phyloP scores from a whole-genome alignment of 2,329 filamentous ascomycete genomes.

The Endocalyx cinctus region DNA sequence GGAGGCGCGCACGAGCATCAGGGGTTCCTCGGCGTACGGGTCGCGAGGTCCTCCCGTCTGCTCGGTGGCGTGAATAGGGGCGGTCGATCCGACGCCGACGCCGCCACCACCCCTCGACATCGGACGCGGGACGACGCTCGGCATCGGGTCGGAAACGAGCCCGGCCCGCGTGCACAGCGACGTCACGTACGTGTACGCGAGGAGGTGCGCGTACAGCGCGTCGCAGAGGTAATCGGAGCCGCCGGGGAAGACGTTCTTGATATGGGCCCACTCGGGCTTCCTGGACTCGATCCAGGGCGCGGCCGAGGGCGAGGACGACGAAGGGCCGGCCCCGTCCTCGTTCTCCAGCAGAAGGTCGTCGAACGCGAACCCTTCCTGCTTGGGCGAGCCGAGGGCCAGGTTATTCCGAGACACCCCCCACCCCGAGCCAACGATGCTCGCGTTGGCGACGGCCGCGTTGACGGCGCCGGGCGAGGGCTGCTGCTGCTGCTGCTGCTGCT shows the following conservation, averaged over 20 bases:
- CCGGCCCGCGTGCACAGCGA: constrained; percentile 28
- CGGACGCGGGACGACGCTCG: constrained; percentile 15
- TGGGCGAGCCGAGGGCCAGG: constrained; percentile 8
- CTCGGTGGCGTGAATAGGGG: too few relatives aligned
- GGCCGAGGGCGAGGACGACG: neutral
- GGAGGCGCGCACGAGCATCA: constrained; percentile 10
- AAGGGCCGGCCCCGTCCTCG: neutral
- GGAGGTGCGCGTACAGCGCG: constrained; percentile 53
- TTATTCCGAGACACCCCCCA: constrained; percentile 8
- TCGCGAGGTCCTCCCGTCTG: too few relatives aligned
- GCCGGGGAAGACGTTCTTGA: constrained; percentile 48
- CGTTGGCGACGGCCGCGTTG: too few relatives aligned
- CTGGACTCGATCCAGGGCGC: constrained; percentile 7
- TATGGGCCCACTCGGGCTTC: constrained; percentile 35
- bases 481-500: neutral
- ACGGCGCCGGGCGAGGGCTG: neutral
- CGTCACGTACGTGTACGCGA: constrained; percentile 55
- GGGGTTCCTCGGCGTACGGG: too few relatives aligned
- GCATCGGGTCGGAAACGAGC: constrained; percentile 5
- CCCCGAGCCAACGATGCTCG: too few relatives aligned
- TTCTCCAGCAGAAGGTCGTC: neutral
- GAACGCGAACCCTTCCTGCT: constrained; percentile 5
- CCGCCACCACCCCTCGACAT: constrained; percentile 7
- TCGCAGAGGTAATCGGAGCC: constrained; percentile 54
- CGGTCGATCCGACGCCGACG: constrained; percentile 10